Percentiles rank a stretch among this genome's conserved stretches.
These are phyloP conservation scores for Colletotrichum godetiae DNA, from an alignment of 2,329 filamentous ascomycete genomes.

Conservation along the genomic window DNA sequence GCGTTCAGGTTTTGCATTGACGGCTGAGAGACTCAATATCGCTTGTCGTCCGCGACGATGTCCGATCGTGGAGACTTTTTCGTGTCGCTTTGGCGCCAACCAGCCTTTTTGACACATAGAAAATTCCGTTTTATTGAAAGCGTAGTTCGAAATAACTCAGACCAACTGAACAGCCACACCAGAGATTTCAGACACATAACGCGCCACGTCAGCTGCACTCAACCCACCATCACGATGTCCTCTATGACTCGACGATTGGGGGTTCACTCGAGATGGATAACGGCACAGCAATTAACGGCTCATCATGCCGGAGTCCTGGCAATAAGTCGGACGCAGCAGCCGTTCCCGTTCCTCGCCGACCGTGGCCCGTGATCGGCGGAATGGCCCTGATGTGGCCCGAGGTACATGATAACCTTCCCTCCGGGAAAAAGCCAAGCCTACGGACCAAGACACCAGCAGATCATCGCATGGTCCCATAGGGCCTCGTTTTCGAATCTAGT, in stretches of 20 bases:
- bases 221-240: background rate
- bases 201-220: conserved; percentile 16
- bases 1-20: conserved; percentile 3
- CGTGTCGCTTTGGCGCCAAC: background rate
- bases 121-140: background rate
- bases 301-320: background rate
- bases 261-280: background rate
- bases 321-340: background rate
- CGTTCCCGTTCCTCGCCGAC: background rate
- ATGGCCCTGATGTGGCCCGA: background rate
- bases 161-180: background rate
- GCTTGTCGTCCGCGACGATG: conserved; percentile 11
- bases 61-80: conserved; percentile 4
- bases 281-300: conserved; percentile 5
- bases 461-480: conserved; percentile 11
- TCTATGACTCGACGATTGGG: conserved; percentile 9
- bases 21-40: conserved; percentile 11
- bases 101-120: conserved; percentile 1
- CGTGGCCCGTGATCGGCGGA: background rate
- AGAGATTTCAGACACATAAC: background rate
- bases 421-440: background rate
- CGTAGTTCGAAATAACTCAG: background rate
- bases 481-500: conserved; percentile 12
- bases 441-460: conserved; percentile 18
- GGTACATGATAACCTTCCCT: conserved; percentile 7